These are phyloP conservation scores for Aspergillus diversus DNA, from an alignment of 495 filamentous ascomycete genomes.

Conservation along the genomic window DNA sequence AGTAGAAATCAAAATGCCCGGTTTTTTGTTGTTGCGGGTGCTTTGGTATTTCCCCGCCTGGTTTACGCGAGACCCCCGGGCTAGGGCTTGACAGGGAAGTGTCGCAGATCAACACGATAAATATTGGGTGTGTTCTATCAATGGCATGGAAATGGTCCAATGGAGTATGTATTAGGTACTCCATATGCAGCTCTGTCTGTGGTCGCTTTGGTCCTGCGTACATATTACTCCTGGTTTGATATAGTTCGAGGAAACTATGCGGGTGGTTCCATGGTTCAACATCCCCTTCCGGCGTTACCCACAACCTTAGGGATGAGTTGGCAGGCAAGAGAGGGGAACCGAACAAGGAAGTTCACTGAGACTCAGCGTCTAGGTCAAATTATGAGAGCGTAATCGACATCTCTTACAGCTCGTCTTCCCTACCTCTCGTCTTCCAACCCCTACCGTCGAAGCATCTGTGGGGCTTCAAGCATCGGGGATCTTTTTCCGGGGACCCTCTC, in stretches of 20 bases:
- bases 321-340: background rate
- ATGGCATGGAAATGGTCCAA: too few species aligned
- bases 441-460: background rate
- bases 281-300: conserved; percentile 21
- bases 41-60: background rate
- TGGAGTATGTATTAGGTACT: background rate
- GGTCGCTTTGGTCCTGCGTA: background rate
- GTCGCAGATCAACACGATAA: background rate
- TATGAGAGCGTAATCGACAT: background rate
- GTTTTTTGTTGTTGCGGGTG: too few species aligned
- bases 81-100: background rate
- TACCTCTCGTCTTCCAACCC: too few species aligned
- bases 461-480: background rate
- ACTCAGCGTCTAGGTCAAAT: too few species aligned
- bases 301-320: conserved; percentile 23
- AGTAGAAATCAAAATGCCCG: too few species aligned
- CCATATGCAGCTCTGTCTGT: background rate
- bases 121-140: too few species aligned
- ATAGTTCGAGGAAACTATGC: conserved; percentile 20
- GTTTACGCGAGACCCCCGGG: background rate
- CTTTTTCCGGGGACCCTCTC: background rate
- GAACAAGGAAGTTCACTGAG: too few species aligned
- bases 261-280: conserved; percentile 24
- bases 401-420: background rate
- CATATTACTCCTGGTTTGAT: conserved; percentile 7